Evolutionary conservation across 2,329 filamentous ascomycete species (phyloP).

Genomic region (Biscogniauxia marginata): DNA sequence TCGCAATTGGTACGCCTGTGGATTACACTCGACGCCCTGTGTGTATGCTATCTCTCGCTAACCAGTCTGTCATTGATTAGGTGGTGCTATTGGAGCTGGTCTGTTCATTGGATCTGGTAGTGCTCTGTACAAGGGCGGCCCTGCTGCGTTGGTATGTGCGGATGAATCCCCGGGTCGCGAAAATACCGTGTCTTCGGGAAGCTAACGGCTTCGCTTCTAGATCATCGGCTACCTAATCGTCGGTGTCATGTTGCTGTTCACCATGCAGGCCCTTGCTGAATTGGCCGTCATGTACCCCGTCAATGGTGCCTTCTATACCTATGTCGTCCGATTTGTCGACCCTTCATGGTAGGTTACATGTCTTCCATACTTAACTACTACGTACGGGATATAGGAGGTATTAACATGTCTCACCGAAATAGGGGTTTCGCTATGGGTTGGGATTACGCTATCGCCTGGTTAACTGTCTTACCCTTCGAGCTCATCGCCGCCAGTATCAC

Average conservation of each 20-base stretch:
- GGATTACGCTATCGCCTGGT: conserved; percentile 51
- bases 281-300: conserved; percentile 59
- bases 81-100: conserved; percentile 51
- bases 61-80: too few relatives aligned
- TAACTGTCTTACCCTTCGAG: conserved; percentile 52
- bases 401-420: not conserved
- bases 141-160: conserved; percentile 40
- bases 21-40: not conserved
- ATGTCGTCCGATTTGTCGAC: conserved; percentile 60
- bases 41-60: conserved; percentile 2
- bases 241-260: conserved; percentile 58
- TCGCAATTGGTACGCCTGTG: conserved; percentile 44
- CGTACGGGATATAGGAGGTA: not conserved
- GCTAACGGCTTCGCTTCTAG: conserved; percentile 14
- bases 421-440: conserved; percentile 54
- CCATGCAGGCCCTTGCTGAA: conserved; percentile 60
- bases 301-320: conserved; percentile 63
- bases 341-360: conserved; percentile 46
- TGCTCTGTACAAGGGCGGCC: conserved; percentile 61
- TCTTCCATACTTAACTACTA: not conserved
- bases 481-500: conserved; percentile 54
- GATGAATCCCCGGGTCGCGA: not conserved
- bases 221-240: conserved; percentile 54
- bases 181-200: not conserved
- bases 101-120: conserved; percentile 68